phyloP scores from a whole-genome alignment of 495 filamentous ascomycete species.

The Podospora fimiseda region DNA sequence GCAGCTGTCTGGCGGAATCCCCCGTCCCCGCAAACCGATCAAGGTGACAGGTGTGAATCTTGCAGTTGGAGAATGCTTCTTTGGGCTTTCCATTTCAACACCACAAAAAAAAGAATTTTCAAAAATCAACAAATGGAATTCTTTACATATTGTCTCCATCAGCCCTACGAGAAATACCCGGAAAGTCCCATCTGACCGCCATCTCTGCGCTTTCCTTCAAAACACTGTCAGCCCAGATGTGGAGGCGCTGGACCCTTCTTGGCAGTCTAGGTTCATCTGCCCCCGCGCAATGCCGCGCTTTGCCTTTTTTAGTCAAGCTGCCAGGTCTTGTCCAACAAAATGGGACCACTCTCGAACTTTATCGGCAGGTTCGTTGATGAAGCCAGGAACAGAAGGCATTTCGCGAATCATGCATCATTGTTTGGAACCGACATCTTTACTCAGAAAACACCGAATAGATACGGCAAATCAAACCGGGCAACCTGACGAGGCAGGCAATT shows the following conservation, averaged over 20 bases:
- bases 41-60: no score
- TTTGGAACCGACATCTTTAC: background rate
- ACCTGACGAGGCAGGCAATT: no score
- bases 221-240: background rate
- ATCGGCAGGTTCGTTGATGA: constrained; percentile 11
- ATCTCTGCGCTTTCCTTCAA: background rate
- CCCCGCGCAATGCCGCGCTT: background rate
- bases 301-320: constrained; percentile 2
- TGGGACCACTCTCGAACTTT: constrained; percentile 10
- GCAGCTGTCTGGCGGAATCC: background rate
- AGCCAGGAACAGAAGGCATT: background rate
- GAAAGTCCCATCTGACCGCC: no score
- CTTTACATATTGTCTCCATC: constrained; percentile 1
- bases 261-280: background rate
- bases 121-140: background rate
- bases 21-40: no score
- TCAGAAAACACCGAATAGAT: background rate
- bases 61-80: no score
- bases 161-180: constrained; percentile 6
- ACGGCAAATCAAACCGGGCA: no score
- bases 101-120: background rate
- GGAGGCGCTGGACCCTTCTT: background rate
- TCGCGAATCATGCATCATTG: constrained; percentile 6
- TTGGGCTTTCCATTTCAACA: background rate
- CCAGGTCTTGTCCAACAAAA: background rate